Evolutionary conservation across 495 filamentous ascomycete species (phyloP).

Genomic region (Delitschia confertaspora): DNA sequence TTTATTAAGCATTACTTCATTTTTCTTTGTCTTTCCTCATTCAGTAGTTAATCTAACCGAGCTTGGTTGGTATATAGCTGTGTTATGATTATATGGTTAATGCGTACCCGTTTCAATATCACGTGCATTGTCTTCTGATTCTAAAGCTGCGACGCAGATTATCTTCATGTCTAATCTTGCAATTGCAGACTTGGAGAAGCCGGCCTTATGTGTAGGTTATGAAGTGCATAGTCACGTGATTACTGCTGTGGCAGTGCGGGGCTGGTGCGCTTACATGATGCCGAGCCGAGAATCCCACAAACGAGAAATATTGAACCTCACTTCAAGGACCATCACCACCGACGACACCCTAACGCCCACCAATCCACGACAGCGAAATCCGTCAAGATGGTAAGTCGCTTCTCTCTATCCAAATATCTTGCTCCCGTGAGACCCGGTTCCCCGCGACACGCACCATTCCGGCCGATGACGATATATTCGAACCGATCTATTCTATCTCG

Average conservation of each 20-base stretch:
- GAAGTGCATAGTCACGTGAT: no score
- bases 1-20: conserved; percentile 20
- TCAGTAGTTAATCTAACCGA: conserved; percentile 1
- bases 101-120: not conserved
- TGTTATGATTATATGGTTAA: not conserved
- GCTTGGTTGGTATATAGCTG: conserved; percentile 4
- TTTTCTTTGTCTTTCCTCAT: not conserved
- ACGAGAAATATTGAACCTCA: conserved; percentile 6
- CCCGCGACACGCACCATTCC: conserved; percentile 5
- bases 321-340: conserved; percentile 1
- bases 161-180: no score
- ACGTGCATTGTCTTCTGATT: no score
- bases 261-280: conserved; percentile 11
- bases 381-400: conserved; percentile 52
- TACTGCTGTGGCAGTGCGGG: conserved; percentile 15
- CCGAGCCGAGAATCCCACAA: conserved; percentile 20
- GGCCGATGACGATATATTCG: no score
- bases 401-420: conserved; percentile 11
- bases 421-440: conserved; percentile 1
- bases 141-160: no score
- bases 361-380: conserved; percentile 37
- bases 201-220: no score
- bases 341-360: conserved; percentile 17
- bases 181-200: no score
- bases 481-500: no score